phyloP scores from a whole-genome alignment of 495 filamentous ascomycete genomes.

The Trichoderma gamsii region DNA sequence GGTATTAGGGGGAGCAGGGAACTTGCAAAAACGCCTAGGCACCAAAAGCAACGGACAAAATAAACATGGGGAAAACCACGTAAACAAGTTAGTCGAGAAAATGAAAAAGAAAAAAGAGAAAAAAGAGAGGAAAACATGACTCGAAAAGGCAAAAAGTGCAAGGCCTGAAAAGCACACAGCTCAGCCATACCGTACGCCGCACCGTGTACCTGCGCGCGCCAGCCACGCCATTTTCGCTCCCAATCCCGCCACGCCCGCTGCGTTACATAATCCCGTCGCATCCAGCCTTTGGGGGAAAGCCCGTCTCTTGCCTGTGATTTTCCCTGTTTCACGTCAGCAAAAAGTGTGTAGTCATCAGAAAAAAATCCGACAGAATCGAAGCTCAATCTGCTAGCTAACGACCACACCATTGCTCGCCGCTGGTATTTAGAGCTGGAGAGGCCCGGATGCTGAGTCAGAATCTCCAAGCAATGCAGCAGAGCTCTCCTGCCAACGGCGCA shows the following conservation, averaged over 20 bases:
- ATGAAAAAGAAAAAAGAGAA: neutral
- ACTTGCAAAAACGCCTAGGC: neutral
- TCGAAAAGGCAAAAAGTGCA: neutral
- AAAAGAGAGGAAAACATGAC: neutral
- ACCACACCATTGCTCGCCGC: neutral
- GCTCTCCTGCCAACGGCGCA: slow-evolving; percentile 13
- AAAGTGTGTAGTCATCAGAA: slow-evolving; percentile 8
- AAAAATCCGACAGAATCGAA: neutral
- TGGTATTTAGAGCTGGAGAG: neutral
- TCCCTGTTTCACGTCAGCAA: slow-evolving; percentile 12
- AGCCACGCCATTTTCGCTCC: slow-evolving; percentile 9
- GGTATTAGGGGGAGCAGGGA: neutral
- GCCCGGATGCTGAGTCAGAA: slow-evolving; percentile 14
- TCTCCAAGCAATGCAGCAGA: slow-evolving; percentile 11
- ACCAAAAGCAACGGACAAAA: neutral
- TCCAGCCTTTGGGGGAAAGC: neutral
- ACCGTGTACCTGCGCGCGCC: neutral
- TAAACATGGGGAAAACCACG: neutral
- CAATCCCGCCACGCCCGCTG: slow-evolving; percentile 10
- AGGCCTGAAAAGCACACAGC: too few species aligned
- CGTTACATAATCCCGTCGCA: slow-evolving; percentile 14
- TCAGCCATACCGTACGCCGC: neutral
- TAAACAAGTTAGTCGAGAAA: neutral
- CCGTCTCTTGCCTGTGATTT: neutral
- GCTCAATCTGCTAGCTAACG: neutral